Conservation (phyloP, 2,329 filamentous ascomycete species). For the Neurospora crassa region DNA sequence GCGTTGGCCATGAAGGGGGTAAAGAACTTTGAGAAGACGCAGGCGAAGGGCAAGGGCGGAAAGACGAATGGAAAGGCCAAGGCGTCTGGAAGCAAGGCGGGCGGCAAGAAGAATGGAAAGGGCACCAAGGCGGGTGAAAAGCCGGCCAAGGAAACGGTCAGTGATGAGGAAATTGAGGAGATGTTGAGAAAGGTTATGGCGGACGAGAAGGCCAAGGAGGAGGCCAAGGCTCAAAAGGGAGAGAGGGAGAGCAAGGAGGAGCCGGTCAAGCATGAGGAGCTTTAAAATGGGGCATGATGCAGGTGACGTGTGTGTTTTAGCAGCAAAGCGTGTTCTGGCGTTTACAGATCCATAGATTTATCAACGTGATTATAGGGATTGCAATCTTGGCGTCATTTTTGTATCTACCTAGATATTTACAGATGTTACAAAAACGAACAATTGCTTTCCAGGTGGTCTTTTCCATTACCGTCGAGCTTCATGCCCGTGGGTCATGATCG, state of each 20-base stretch:
- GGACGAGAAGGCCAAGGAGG: conserved; percentile 18
- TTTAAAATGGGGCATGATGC: conserved; percentile 1
- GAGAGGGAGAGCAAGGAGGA: conserved; percentile 18
- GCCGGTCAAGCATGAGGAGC: conserved; percentile 11
- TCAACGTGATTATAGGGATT: not conserved
- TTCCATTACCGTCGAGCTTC: not conserved
- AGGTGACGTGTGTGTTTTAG: not conserved
- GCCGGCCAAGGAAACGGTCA: conserved; percentile 32
- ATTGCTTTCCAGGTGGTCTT: not conserved
- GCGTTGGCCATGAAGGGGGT: conserved; percentile 63
- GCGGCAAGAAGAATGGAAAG: conserved; percentile 23
- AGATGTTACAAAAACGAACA: not conserved
- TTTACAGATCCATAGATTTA: not conserved
- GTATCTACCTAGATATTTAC: not conserved
- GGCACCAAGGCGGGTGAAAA: conserved; percentile 27
- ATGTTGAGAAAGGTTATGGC: conserved; percentile 38
- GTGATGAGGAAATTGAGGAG: conserved; percentile 36
- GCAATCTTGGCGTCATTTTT: not conserved
- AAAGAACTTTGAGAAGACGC: conserved; percentile 40
- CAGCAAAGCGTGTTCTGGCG: not conserved
- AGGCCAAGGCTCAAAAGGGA: conserved; percentile 9
- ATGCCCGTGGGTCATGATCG: not conserved
- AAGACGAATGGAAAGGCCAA: conserved; percentile 11
- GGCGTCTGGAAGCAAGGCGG: conserved; percentile 19
- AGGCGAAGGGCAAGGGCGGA: conserved; percentile 29